These are phyloP conservation scores for Lichtheimia hyalospora DNA, from an alignment of 371 early-diverging fungal species.

Conservation along the genomic window DNA sequence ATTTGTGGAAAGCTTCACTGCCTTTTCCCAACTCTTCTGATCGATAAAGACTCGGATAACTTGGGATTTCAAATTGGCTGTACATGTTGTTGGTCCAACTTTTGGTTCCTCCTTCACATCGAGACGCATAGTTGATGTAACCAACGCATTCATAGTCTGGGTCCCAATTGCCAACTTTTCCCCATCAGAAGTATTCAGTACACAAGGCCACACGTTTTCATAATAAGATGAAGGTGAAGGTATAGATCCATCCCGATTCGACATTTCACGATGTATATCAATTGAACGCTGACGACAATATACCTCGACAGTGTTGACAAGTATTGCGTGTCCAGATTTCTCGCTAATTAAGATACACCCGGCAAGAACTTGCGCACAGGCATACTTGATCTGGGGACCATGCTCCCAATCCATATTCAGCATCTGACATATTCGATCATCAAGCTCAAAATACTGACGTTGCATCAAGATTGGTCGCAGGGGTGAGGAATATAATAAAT, in stretches of 20 bases:
- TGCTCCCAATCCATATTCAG: constrained; percentile 16
- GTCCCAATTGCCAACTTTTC: constrained; percentile 22
- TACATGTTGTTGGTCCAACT: constrained; percentile 6
- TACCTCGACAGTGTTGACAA: constrained; percentile 26
- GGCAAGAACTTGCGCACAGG: constrained; percentile 17
- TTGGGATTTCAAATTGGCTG: constrained; percentile 1
- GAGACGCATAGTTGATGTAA: constrained; percentile 17
- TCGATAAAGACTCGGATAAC: constrained; percentile 7
- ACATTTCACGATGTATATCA: constrained; percentile 17
- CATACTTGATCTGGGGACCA: constrained; percentile 17
- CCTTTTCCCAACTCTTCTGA: constrained; percentile 11
- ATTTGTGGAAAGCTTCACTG: constrained; percentile 9
- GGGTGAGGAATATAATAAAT: constrained; percentile 3
- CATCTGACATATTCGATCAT: constrained; percentile 3
- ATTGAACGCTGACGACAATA: constrained; percentile 18
- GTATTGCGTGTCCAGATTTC: constrained; percentile 21
- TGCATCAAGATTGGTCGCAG: constrained; percentile 1
- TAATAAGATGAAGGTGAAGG: constrained; percentile 18
- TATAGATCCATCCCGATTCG: constrained; percentile 9
- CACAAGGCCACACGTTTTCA: constrained; percentile 26
- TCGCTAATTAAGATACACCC: constrained; percentile 19
- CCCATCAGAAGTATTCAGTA: constrained; percentile 16
- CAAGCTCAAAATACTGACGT: constrained; percentile 9
- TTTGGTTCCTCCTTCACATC: constrained; percentile 13
- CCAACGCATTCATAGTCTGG: constrained; percentile 6